A percentile compares a stretch with the other conserved stretches of the same genome.
Conservation (phyloP, 345 rosid genomes). For the Brassica cretica region DNA sequence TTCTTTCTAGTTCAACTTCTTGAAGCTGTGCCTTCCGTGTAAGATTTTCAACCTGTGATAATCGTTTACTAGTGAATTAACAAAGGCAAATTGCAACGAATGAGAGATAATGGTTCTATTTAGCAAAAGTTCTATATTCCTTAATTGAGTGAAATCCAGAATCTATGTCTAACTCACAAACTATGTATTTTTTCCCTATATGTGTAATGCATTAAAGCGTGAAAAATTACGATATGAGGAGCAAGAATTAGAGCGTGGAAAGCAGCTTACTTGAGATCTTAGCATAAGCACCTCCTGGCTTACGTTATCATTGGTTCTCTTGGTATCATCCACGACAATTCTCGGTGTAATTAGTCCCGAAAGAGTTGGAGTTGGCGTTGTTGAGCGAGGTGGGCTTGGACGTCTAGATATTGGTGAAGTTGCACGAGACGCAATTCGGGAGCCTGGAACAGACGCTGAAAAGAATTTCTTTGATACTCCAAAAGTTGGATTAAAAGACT, state of each 20-base stretch:
- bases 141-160: neutral
- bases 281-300: slow-evolving; percentile 85
- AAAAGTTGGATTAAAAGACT: slow-evolving; percentile 82
- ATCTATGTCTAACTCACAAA: neutral
- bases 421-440: slow-evolving; percentile 96
- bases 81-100: neutral
- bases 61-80: slow-evolving; percentile 6
- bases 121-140: neutral
- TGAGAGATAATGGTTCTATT: neutral
- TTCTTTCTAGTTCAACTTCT: slow-evolving; percentile 87
- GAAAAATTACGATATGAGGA: neutral
- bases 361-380: slow-evolving; percentile 96
- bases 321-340: slow-evolving; percentile 67
- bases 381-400: slow-evolving; percentile 95
- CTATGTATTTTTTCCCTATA: slow-evolving; percentile 13
- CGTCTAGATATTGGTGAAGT: slow-evolving; percentile 97
- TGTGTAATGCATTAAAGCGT: neutral
- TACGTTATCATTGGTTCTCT: slow-evolving; percentile 69
- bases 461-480: slow-evolving; percentile 94
- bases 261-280: slow-evolving; percentile 72
- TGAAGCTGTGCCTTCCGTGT: slow-evolving; percentile 81
- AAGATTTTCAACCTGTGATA: slow-evolving; percentile 83
- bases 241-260: slow-evolving; percentile 4
- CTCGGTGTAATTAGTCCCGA: slow-evolving; percentile 89
- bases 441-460: slow-evolving; percentile 99